These are phyloP conservation scores for Corinectria fuckeliana DNA, from an alignment of 2,329 filamentous ascomycete genomes.

Conservation along the genomic window DNA sequence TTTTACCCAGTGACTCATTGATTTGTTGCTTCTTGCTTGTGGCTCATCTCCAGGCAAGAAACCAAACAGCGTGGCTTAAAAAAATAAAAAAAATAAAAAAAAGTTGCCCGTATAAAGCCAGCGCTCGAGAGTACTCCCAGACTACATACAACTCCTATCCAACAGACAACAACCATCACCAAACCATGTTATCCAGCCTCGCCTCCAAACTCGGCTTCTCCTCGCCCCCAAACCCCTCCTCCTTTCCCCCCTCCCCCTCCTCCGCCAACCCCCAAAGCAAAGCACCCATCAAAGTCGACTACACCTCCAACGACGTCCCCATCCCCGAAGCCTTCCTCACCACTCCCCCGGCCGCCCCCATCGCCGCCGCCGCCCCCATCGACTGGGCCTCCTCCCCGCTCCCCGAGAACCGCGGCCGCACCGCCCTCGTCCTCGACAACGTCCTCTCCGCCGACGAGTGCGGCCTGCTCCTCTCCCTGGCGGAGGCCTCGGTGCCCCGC, in stretches of 20 bases:
- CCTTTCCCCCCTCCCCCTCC: conserved; percentile 8
- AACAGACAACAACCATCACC: not conserved
- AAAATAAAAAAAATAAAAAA: no score
- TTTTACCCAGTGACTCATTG: not conserved
- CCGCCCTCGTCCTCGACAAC: conserved; percentile 67
- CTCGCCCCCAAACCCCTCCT: not conserved
- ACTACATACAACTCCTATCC: not conserved
- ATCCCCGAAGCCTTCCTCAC: conserved; percentile 55
- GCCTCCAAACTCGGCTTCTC: conserved; percentile 32
- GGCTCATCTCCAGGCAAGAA: not conserved
- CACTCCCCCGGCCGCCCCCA: conserved; percentile 45
- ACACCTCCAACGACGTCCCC: conserved; percentile 42
- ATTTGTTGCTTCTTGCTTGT: not conserved
- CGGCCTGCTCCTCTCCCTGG: conserved; percentile 55
- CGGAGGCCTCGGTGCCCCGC: conserved; percentile 56
- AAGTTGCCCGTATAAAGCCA: not conserved
- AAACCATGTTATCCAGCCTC: conserved; percentile 33
- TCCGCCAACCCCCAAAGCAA: conserved; percentile 9
- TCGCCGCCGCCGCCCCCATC: conserved; percentile 52
- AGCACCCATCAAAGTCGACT: conserved; percentile 20
- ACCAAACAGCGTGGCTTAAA: not conserved
- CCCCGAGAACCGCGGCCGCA: conserved; percentile 57
- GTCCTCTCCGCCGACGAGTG: conserved; percentile 66
- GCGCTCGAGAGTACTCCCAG: not conserved
- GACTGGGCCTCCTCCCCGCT: conserved; percentile 58